These are phyloP conservation scores for Euclidium syriacum DNA, from an alignment of 345 rosid genomes.

Conservation along the genomic window DNA sequence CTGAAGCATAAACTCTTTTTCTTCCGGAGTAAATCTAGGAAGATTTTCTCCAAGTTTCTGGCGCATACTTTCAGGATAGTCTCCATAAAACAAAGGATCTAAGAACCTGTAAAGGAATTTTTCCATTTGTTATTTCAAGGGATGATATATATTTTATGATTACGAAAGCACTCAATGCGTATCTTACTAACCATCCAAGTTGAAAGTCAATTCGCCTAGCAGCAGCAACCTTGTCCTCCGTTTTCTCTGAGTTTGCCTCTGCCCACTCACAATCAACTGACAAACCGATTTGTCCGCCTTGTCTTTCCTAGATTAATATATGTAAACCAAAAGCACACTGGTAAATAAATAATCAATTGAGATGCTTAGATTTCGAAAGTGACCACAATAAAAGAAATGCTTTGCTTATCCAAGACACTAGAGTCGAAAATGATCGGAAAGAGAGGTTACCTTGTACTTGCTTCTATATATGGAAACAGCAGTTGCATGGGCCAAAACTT, in stretches of 20 bases:
- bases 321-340: background rate
- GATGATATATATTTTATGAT: background rate
- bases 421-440: background rate
- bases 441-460: slow-evolving; percentile 56
- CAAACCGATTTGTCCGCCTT: slow-evolving; percentile 80
- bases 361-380: background rate
- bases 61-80: slow-evolving; percentile 76
- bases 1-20: slow-evolving; percentile 43
- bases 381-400: background rate
- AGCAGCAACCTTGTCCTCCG: slow-evolving; percentile 60
- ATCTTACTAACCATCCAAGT: slow-evolving; percentile 67
- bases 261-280: slow-evolving; percentile 72
- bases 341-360: background rate
- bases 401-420: background rate
- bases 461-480: slow-evolving; percentile 60
- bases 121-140: slow-evolving; percentile 3
- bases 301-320: slow-evolving; percentile 44
- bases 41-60: slow-evolving; percentile 57
- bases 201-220: slow-evolving; percentile 77
- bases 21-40: slow-evolving; percentile 70
- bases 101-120: slow-evolving; percentile 50
- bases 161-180: background rate
- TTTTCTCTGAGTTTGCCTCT: slow-evolving; percentile 54
- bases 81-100: slow-evolving; percentile 72
- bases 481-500: slow-evolving; percentile 74